phyloP scores from a whole-genome alignment of 1,284 basidiomycete genomes.

The Cerioporus squamosus region DNA sequence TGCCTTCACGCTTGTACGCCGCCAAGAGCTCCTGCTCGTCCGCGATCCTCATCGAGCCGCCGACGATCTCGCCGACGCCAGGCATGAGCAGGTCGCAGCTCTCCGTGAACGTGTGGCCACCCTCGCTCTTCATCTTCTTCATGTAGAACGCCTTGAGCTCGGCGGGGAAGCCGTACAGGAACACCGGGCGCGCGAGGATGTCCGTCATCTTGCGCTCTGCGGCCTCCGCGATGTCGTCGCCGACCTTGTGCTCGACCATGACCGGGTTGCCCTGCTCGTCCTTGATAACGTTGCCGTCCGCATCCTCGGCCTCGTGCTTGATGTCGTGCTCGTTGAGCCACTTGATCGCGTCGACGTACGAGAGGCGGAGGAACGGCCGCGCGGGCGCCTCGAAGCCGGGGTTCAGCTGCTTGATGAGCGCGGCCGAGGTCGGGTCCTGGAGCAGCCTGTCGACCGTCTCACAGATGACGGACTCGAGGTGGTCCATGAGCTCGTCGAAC shows the following conservation, averaged over 20 bases:
- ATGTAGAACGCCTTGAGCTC: constrained; percentile 96
- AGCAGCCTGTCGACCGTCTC: too few species aligned
- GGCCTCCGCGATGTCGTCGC: constrained; percentile 86
- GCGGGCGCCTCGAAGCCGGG: too few species aligned
- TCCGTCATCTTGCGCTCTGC: too few species aligned
- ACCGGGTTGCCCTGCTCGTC: constrained; percentile 12
- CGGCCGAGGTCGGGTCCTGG: too few species aligned
- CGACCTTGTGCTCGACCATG: constrained; percentile 87
- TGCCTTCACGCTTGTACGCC: constrained; percentile 55
- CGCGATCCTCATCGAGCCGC: constrained; percentile 92
- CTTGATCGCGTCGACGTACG: too few species aligned
- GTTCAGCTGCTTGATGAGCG: too few species aligned
- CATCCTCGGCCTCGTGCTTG: too few species aligned
- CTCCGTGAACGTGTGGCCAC: constrained; percentile 13
- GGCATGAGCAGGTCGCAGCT: constrained; percentile 96
- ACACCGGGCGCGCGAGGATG: constrained; percentile 77
- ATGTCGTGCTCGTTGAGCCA: too few species aligned
- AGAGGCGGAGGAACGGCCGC: too few species aligned
- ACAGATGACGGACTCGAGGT: constrained; percentile 66
- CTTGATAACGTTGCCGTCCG: too few species aligned
- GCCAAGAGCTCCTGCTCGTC: constrained; percentile 58
- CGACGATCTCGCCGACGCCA: constrained; percentile 86
- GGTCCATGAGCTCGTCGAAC: constrained; percentile 63
- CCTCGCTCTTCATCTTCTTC: constrained; percentile 59
- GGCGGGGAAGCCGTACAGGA: constrained; percentile 90